Evolutionary conservation across 176 grass and related monocot species (phyloP).

Genomic region (Elaeis guineensis): DNA sequence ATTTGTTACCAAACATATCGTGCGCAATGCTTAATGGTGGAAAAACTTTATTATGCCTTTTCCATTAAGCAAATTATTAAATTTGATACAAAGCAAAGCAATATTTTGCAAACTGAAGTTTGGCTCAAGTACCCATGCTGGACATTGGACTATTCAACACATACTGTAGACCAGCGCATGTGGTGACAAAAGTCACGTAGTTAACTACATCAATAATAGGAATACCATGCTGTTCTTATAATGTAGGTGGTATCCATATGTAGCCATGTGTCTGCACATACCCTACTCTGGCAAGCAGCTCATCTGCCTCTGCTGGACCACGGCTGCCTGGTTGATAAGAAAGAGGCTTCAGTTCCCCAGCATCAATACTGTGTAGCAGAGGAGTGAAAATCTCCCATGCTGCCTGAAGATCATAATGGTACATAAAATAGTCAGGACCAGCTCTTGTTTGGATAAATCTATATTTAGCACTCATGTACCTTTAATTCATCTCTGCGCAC

Average conservation of each 20-base stretch:
- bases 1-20: too few species aligned
- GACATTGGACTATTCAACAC: too few species aligned
- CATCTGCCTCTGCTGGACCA: slow-evolving; percentile 82
- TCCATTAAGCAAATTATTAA: too few species aligned
- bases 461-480: slow-evolving; percentile 25
- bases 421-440: too few species aligned
- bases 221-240: slow-evolving; percentile 28
- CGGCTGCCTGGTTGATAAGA: slow-evolving; percentile 68
- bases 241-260: slow-evolving; percentile 85
- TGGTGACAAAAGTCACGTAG: too few species aligned
- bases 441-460: not conserved
- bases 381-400: slow-evolving; percentile 99
- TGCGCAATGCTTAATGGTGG: too few species aligned
- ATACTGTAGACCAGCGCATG: too few species aligned
- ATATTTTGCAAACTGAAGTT: too few species aligned
- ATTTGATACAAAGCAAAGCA: too few species aligned
- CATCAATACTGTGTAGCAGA: slow-evolving; percentile 73
- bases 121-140: too few species aligned
- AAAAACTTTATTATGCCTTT: too few species aligned
- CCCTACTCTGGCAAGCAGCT: slow-evolving; percentile 57
- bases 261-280: slow-evolving; percentile 94
- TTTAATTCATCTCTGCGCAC: slow-evolving; percentile 91
- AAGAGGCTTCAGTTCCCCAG: slow-evolving; percentile 47
- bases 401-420: slow-evolving; percentile 35
- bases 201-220: not conserved